Percentiles rank a stretch among this genome's conserved stretches.
Evolutionary conservation across 2,329 filamentous ascomycete genomes (phyloP).

Genomic region (Xylaria sp.): DNA sequence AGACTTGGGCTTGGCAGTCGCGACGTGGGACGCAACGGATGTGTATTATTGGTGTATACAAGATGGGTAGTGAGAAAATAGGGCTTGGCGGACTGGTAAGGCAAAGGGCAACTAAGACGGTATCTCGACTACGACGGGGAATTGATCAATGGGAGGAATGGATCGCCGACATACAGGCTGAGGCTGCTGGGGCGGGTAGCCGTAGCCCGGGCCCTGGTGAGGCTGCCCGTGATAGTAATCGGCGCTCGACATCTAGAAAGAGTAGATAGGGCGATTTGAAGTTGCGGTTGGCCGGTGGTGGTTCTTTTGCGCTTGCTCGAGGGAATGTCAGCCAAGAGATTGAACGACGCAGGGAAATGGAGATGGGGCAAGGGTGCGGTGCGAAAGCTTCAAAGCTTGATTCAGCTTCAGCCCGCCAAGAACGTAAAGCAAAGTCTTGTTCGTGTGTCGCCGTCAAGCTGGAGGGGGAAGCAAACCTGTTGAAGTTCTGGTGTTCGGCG

Average conservation of each 20-base stretch:
- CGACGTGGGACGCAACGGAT: too few relatives aligned
- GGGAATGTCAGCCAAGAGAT: too few relatives aligned
- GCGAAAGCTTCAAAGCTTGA: too few relatives aligned
- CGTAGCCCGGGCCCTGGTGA: conserved; percentile 33
- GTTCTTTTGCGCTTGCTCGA: too few relatives aligned
- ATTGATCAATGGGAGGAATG: conserved; percentile 6
- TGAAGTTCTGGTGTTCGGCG: too few relatives aligned
- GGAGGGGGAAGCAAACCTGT: too few relatives aligned
- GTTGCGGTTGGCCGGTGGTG: too few relatives aligned
- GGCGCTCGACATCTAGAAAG: conserved; percentile 35
- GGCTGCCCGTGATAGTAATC: conserved; percentile 39
- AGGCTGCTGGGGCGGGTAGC: conserved; percentile 48
- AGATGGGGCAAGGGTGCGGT: too few relatives aligned
- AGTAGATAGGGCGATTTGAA: background rate
- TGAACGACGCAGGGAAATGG: too few relatives aligned
- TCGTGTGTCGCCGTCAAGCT: too few relatives aligned
- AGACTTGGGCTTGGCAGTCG: background rate
- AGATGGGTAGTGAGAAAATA: background rate
- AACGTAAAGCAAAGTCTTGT: too few relatives aligned
- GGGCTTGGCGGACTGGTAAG: background rate
- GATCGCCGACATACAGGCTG: conserved; percentile 43
- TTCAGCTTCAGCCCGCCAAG: too few relatives aligned
- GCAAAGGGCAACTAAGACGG: background rate
- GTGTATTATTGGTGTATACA: background rate
- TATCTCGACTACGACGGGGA: background rate